Percentiles rank a stretch among this genome's conserved stretches.
phyloP scores from a whole-genome alignment of 2,329 filamentous ascomycete species.

The Monosporascus sp. region DNA sequence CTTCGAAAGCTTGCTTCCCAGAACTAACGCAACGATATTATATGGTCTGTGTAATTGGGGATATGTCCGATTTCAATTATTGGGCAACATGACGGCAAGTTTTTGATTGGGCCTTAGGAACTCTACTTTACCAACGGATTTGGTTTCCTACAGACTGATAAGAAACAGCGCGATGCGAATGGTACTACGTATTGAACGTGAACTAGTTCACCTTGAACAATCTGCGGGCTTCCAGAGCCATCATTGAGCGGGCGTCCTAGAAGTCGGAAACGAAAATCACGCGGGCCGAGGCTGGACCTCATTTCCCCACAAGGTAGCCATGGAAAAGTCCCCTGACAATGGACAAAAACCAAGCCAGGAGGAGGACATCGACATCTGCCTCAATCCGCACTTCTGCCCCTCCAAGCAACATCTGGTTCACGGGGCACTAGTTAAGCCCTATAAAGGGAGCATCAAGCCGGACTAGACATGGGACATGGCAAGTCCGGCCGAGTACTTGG shows the following conservation, averaged over 20 bases:
- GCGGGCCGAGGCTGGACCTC: neutral
- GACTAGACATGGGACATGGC: neutral
- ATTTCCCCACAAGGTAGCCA: neutral
- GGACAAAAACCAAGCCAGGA: neutral
- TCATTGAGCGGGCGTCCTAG: neutral
- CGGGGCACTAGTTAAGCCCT: neutral
- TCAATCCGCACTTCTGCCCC: neutral
- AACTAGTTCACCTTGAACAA: neutral
- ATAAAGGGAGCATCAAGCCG: neutral
- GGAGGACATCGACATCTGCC: neutral
- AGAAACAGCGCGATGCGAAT: neutral
- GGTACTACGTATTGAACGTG: neutral
- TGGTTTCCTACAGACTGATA: neutral
- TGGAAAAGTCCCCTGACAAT: neutral
- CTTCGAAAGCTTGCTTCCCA: neutral
- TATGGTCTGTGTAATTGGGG: neutral
- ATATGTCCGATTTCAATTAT: neutral
- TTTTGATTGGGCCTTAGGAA: neutral
- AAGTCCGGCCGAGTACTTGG: neutral
- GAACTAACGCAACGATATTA: neutral
- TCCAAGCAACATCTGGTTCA: neutral
- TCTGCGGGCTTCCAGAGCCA: neutral
- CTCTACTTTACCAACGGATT: neutral
- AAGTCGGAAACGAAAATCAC: neutral
- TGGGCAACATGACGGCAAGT: neutral